These are phyloP conservation scores for Rhodotorula sp. DNA, from an alignment of 1,284 basidiomycete genomes.

Conservation along the genomic window DNA sequence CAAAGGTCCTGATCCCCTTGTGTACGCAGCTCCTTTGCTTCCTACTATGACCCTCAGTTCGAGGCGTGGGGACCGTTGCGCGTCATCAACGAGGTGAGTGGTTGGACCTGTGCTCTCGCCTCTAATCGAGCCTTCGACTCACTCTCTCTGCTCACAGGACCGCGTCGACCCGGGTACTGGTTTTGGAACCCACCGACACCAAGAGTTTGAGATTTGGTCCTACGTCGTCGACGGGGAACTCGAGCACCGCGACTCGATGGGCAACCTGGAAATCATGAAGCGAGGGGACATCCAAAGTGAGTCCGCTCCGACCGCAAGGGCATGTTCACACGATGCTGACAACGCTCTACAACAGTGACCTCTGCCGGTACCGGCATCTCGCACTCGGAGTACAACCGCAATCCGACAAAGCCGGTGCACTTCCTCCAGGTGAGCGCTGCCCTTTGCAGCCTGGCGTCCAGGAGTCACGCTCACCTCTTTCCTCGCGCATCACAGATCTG, in stretches of 20 bases:
- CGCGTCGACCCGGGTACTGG: constrained; percentile 73
- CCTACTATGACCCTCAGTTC: constrained; percentile 24
- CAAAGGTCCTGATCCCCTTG: neutral
- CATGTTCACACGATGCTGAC: neutral
- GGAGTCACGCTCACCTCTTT: constrained; percentile 39
- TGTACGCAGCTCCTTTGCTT: constrained; percentile 19
- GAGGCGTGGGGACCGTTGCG: constrained; percentile 51
- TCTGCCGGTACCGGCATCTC: constrained; percentile 82
- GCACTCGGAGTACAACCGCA: constrained; percentile 68
- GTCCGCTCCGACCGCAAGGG: neutral
- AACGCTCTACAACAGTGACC: constrained; percentile 56
- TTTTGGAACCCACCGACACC: constrained; percentile 81
- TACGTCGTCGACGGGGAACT: constrained; percentile 67
- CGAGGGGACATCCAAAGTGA: constrained; percentile 76
- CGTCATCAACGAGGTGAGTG: constrained; percentile 67
- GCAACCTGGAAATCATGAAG: constrained; percentile 80
- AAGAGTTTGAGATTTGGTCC: constrained; percentile 73
- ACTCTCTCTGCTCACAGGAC: constrained; percentile 53
- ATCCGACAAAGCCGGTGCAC: constrained; percentile 54
- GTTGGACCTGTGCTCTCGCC: neutral
- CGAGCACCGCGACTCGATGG: constrained; percentile 73
- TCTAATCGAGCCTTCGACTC: too few species aligned
- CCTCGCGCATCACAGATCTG: constrained; percentile 67
- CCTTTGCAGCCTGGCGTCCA: neutral
- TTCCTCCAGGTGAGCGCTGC: constrained; percentile 2